Base-by-base conservation (phyloP, 2,329 filamentous ascomycete genomes). In the Penicillium polonicum region DNA sequence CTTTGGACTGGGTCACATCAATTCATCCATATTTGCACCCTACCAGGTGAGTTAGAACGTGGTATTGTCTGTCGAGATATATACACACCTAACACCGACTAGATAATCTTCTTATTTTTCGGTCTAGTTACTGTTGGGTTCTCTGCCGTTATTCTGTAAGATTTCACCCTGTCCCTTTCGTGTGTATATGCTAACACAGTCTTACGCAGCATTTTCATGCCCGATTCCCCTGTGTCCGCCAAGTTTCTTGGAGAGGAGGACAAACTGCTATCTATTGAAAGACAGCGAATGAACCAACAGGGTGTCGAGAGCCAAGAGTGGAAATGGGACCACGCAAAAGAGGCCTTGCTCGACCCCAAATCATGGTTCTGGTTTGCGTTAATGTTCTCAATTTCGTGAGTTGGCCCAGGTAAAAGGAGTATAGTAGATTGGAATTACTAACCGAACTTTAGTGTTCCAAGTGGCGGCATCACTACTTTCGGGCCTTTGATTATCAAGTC, bases 141-240 rank as follows among this genome's bases (percentile, higher is more conserved):
- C 58, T 78, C 82, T 2, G 63, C 76, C 0, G 65, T 81, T 13
- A 80, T 88, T 5, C 78, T 84, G 68, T 71, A 54, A 63, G 71
- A 29, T 31, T 17, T 15, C 1, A 8, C 21, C 9, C 2, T 39
- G 13, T n/a, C 15, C 12, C 9, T n/a, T 43, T 9, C 6, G 1
- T 15, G 1, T 23, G 5, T 19, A 35, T 7, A 39, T 33, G 17
- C 38, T 57, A 33, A 57, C 3, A 2, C 8, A 4, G 15, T 23
- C 4, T 5, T 13, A 5, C 21, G 17, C n/a, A 66, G 64, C 5
- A 1, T 81, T 19, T 80, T 82, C 51, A 85, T 89, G 78, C 87
- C 87, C 0, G 86, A 89, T 63, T 86, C 84, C 0, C 86, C 86
- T 0, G 80, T 86, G 65, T 79, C 83, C 23, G 80, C 84, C 1